Base-by-base conservation (phyloP, 768 basidiomycete genomes). In the Tricholoma saponaceum region DNA sequence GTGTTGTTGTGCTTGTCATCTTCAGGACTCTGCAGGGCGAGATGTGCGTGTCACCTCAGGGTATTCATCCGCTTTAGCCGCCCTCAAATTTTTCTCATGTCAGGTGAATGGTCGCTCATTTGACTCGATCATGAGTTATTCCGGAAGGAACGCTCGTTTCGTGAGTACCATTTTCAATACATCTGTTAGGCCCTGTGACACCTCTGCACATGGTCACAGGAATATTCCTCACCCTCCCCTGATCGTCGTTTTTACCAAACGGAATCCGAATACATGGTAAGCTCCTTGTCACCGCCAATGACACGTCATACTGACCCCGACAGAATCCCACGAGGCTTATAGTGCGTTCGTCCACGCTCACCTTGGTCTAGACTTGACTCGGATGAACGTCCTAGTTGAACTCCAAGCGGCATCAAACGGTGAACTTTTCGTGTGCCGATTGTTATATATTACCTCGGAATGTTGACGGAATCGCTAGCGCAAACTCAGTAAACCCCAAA, bases 1-100 rank as follows among this genome's bases (percentile, higher is more conserved):
- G 7, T 58, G 57, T 39, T 58, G 57, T 46, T 58, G 57, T 25
- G 33, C 57, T 26, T 58, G 57, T 47, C 57, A 58, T 54, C n/a
- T 43, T 28, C 53, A 41, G n/a, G 44, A 44, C 53, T 30, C 41
- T 1, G 18, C 53, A 5, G 5, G 39, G 16, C 23, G 5, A 25
- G 23, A 26, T 43, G 53, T 54, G 39, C 10, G 44, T 41, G 23
- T 28, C 23, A 18, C 43, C 18, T 5, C 26, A 1, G 12, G 28
- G 12, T 35, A 14, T 35, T 7, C 25, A 7, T 26, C 18, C 14
- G 5, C 37, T 23, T 49, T 41, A 39, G 4, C 23, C 43, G 50
- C 8, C 43, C 26, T 14, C n/a, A 2, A 28, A 50, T 10, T 8
- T 13, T 14, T 43, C 20, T 25, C 16, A 20, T 37, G 16, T 32